Percentiles rank a stretch among this genome's conserved stretches.
These are phyloP conservation scores for Pyrenochaeta sp. DNA, from an alignment of 2,329 filamentous ascomycete genomes.

Conservation along the genomic window DNA sequence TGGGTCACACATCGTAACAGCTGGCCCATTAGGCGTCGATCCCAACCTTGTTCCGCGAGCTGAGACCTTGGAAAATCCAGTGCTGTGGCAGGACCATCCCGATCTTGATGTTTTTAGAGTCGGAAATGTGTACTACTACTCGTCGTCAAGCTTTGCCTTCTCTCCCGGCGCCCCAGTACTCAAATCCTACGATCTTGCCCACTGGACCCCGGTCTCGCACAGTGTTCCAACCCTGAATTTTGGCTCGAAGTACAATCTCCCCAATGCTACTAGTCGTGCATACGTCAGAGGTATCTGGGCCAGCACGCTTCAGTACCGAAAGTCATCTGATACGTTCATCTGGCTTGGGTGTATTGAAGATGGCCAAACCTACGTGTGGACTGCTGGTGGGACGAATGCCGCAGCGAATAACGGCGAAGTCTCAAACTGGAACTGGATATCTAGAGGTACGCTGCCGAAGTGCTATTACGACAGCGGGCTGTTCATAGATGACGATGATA, in stretches of 20 bases:
- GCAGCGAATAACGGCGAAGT: constrained; percentile 41
- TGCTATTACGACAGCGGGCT: constrained; percentile 69
- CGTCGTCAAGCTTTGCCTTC: constrained; percentile 65
- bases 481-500: constrained; percentile 67
- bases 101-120: constrained; percentile 65
- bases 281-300: constrained; percentile 67
- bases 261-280: constrained; percentile 48
- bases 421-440: constrained; percentile 51
- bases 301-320: constrained; percentile 61
- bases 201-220: constrained; percentile 56
- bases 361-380: constrained; percentile 63
- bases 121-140: constrained; percentile 62
- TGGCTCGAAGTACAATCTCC: constrained; percentile 58
- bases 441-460: constrained; percentile 46
- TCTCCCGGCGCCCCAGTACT: constrained; percentile 66
- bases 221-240: constrained; percentile 51
- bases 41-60: constrained; percentile 9
- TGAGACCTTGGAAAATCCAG: constrained; percentile 57
- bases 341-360: constrained; percentile 67
- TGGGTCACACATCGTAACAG: too few relatives aligned
- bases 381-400: constrained; percentile 54
- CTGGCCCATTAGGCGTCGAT: too few relatives aligned
- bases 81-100: constrained; percentile 65
- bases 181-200: constrained; percentile 63
- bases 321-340: constrained; percentile 61